Percentiles rank a stretch among this genome's conserved stretches.
These are phyloP conservation scores for Candida namnaoensis DNA, from an alignment of 805 yeast genomes.

Conservation along the genomic window DNA sequence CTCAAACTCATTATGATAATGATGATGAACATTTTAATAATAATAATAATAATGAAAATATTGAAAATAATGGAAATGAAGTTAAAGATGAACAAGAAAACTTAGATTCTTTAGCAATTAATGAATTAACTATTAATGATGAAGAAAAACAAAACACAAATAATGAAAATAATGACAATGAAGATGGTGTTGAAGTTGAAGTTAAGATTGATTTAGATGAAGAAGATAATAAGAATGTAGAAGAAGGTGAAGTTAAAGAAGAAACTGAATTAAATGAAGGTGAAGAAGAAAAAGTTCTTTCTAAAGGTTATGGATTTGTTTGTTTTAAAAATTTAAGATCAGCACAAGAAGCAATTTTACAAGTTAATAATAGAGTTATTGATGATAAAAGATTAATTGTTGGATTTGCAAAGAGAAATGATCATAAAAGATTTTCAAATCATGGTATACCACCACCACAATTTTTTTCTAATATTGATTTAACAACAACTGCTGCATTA, in stretches of 20 bases:
- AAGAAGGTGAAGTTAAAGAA: background rate
- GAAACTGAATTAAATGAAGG: background rate
- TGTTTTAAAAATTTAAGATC: conserved; percentile 41
- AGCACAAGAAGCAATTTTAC: conserved; percentile 49
- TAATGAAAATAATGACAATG: background rate
- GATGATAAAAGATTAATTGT: background rate
- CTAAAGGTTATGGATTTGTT: conserved; percentile 57
- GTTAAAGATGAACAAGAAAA: no score
- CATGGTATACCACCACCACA: background rate
- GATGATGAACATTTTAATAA: no score
- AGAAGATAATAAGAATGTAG: conserved; percentile 10
- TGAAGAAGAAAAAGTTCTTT: conserved; percentile 30
- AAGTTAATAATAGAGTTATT: background rate
- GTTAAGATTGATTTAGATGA: conserved; percentile 2
- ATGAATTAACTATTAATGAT: no score
- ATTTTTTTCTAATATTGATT: background rate
- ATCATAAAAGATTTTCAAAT: background rate
- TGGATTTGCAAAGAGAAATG: background rate
- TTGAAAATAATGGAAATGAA: background rate
- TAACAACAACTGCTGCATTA: background rate
- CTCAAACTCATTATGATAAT: conserved; percentile 11
- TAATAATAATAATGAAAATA: no score
- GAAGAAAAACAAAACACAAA: no score
- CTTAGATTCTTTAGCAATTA: no score
- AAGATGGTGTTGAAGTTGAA: background rate